Evolutionary conservation across 495 filamentous ascomycete species (phyloP).

Genomic region (Aspergillus egyptiacus): DNA sequence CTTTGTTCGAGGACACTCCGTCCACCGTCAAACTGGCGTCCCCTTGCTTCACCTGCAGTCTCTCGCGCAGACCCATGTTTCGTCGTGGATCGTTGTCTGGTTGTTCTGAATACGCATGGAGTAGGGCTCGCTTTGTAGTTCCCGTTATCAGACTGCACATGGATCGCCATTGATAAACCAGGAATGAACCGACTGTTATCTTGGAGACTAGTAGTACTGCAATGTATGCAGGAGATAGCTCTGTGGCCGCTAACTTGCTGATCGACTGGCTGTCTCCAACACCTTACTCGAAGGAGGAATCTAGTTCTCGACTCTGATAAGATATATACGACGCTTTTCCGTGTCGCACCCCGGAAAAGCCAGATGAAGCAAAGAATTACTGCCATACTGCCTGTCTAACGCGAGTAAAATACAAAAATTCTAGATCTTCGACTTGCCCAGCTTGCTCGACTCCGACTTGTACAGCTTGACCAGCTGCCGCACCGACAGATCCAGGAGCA

Average conservation of each 20-base stretch:
- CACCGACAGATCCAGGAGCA: conserved; percentile 64
- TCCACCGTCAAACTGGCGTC: conserved; percentile 7
- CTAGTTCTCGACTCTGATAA: neutral
- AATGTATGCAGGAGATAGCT: no score
- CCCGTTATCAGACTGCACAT: neutral
- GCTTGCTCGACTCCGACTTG: conserved; percentile 52
- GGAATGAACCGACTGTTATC: conserved; percentile 7
- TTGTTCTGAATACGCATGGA: neutral
- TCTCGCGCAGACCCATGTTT: conserved; percentile 11
- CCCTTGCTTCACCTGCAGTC: conserved; percentile 15
- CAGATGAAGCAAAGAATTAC: neutral
- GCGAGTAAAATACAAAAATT: neutral
- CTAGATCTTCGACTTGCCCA: conserved; percentile 46
- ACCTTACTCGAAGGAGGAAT: neutral
- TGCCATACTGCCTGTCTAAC: no score
- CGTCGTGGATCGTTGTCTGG: neutral
- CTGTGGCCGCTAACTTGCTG: neutral
- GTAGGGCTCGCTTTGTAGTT: neutral
- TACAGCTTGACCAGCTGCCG: conserved; percentile 70
- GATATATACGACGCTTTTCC: conserved; percentile 1
- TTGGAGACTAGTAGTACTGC: neutral
- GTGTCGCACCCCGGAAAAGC: neutral
- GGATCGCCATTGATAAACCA: neutral
- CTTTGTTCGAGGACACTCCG: conserved; percentile 14
- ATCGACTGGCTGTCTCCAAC: neutral